Conservation (phyloP, 129 eudicot genomes). For the Chrysanthemum lavandulifolium region DNA sequence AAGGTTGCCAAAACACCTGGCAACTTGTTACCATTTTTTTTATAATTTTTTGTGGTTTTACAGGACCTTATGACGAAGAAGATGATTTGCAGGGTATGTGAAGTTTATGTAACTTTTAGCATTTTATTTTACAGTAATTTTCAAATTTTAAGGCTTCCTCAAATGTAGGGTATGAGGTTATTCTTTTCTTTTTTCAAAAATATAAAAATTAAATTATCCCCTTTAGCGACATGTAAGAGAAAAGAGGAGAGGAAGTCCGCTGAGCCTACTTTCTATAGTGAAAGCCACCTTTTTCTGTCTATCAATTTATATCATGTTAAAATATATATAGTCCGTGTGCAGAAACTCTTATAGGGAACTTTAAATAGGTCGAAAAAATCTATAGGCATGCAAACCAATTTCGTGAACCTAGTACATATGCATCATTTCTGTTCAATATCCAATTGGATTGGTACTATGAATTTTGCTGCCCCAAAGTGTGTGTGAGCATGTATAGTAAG, state of each 20-base stretch:
- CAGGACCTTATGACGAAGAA: constrained; percentile 14
- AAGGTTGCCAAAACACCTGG: constrained; percentile 14
- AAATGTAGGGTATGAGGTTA: neutral
- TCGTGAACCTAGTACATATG: neutral
- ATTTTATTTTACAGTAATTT: neutral
- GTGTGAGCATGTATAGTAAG: neutral
- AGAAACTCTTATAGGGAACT: neutral
- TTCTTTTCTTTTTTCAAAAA: too few species aligned
- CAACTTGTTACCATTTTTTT: constrained; percentile 7
- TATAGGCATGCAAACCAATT: neutral
- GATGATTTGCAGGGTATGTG: constrained; percentile 24
- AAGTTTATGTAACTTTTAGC: constrained; percentile 14
- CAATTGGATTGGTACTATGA: neutral
- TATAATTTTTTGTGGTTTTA: neutral
- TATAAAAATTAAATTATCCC: neutral
- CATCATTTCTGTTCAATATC: neutral
- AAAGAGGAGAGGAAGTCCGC: constrained; percentile 8
- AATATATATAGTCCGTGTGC: neutral
- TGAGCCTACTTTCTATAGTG: neutral
- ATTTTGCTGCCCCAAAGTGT: too few species aligned
- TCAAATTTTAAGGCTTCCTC: neutral
- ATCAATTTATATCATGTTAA: neutral
- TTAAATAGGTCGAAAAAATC: neutral
- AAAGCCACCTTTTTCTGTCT: neutral
- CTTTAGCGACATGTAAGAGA: neutral